phyloP scores from a whole-genome alignment of 805 yeast species.

The Metschnikowia peoriensis region DNA sequence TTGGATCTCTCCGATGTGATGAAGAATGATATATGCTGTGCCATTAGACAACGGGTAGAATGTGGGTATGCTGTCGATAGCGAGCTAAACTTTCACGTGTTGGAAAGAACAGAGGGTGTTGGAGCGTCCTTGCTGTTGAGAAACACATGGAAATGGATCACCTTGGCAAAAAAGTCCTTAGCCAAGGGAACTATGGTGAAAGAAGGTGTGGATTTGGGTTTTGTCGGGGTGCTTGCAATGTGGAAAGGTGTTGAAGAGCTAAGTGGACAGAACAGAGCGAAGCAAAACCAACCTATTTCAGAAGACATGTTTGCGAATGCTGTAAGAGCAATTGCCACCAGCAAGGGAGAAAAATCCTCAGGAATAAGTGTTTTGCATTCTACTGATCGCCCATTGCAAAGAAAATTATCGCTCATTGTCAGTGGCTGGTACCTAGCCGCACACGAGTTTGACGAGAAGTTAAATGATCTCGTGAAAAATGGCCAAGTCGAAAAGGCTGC shows the following conservation, averaged over 20 bases:
- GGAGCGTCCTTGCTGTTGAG: slow-evolving; percentile 53
- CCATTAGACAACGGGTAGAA: slow-evolving; percentile 69
- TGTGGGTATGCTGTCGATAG: slow-evolving; percentile 73
- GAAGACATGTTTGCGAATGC: slow-evolving; percentile 48
- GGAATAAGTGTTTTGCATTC: slow-evolving; percentile 44
- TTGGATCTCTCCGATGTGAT: slow-evolving; percentile 45
- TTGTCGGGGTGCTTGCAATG: slow-evolving; percentile 82
- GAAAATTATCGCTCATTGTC: slow-evolving; percentile 76
- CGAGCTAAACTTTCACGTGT: slow-evolving; percentile 56
- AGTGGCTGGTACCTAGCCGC: slow-evolving; percentile 89
- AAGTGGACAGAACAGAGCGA: slow-evolving; percentile 46
- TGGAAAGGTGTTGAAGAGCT: slow-evolving; percentile 73
- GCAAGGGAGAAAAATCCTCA: slow-evolving; percentile 49
- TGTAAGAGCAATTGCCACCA: slow-evolving; percentile 49
- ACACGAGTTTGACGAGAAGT: slow-evolving; percentile 69
- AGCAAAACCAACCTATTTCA: slow-evolving; percentile 12
- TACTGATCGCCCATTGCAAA: slow-evolving; percentile 56
- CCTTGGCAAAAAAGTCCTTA: slow-evolving; percentile 64
- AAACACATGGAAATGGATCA: slow-evolving; percentile 91
- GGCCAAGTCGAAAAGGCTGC: slow-evolving; percentile 88
- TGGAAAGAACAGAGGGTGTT: slow-evolving; percentile 50
- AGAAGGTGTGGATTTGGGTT: slow-evolving; percentile 75
- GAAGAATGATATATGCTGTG: slow-evolving; percentile 69
- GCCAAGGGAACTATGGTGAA: slow-evolving; percentile 65
- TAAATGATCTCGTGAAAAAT: slow-evolving; percentile 50